phyloP scores from a whole-genome alignment of 169 alveolate genomes.

The Miamiensis avidus region DNA sequence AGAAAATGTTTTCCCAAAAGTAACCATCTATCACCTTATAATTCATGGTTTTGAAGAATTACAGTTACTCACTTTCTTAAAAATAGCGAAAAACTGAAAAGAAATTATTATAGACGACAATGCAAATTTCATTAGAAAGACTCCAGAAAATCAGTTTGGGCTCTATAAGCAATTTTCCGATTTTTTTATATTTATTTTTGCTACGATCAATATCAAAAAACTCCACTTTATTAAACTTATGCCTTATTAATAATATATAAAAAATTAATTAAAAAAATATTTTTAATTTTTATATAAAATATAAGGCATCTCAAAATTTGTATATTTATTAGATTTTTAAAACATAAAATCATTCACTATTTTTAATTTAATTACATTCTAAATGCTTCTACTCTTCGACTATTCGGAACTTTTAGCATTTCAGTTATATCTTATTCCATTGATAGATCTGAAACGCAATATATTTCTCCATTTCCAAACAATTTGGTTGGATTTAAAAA shows the following conservation, averaged over 20 bases:
- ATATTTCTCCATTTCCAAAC: slow-evolving; percentile 14
- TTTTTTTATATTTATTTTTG: slow-evolving; percentile 2
- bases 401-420: not conserved
- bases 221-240: slow-evolving; percentile 13
- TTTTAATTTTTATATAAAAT: no score
- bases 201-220: slow-evolving; percentile 20
- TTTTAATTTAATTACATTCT: no score
- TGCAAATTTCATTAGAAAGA: slow-evolving; percentile 3
- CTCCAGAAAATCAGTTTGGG: slow-evolving; percentile 13
- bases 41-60: slow-evolving; percentile 2
- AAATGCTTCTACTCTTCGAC: not conserved
- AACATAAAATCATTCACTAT: no score
- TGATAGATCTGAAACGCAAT: slow-evolving; percentile 12
- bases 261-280: no score
- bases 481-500: slow-evolving; percentile 22
- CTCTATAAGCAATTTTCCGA: slow-evolving; percentile 4
- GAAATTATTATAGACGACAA: not conserved
- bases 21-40: slow-evolving; percentile 3
- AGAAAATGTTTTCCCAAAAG: slow-evolving; percentile 15
- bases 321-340: no score
- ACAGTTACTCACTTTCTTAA: not conserved
- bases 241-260: not conserved
- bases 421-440: slow-evolving; percentile 12
- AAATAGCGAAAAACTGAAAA: not conserved
- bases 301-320: not conserved